Evolutionary conservation across 495 filamentous ascomycete genomes (phyloP), one percentile per base, ranked within the genome.

Genomic region (Glutinoglossum americanum): DNA sequence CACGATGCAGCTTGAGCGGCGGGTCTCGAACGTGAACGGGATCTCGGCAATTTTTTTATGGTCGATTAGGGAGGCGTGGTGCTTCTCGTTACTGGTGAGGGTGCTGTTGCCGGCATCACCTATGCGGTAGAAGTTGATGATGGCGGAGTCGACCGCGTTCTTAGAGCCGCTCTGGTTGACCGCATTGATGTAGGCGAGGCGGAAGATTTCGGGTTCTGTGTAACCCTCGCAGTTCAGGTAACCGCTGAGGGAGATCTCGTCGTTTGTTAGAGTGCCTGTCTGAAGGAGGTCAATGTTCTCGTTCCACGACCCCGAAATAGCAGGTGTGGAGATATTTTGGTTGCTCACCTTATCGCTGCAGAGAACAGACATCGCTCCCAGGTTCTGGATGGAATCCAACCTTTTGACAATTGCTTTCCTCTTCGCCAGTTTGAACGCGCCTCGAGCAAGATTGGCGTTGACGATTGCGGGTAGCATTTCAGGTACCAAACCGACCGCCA

Each of bases 391-490:
- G 5, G 55, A 35, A 44, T 57, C 55, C 15, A 57, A n/a, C 30
- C 55, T 33, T 33, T 57, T 57, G 17, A 57, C 55, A n/a, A 57
- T 57, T 5, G 55, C 55, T 25, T 44, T 57, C 55, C 49, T 35
- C 23, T 44, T 57, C 4, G 55, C 30, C 17, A 57, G 55, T 0
- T 15, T 3, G 23, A 37, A 44, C 9, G 55, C 55, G 1, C 55
- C 55, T 3, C 30, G 28, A 7, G 55, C 55, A 7, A 57, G 28
- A 44, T 57, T 57, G 13, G 55, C 55, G 15, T 57, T 57, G 1
- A 57, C 55, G 13, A 57, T 57, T n/a, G 55, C 55, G 10, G 55
- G 55, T 19, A 57, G 55, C 55, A 57, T 57, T n/a, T 57, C 55
- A 23, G 55, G 55, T 5, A 57, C 55, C n/a, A 57, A n/a, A 21